phyloP scores from a whole-genome alignment of 345 rosid species.

The Melastoma malabathricum region DNA sequence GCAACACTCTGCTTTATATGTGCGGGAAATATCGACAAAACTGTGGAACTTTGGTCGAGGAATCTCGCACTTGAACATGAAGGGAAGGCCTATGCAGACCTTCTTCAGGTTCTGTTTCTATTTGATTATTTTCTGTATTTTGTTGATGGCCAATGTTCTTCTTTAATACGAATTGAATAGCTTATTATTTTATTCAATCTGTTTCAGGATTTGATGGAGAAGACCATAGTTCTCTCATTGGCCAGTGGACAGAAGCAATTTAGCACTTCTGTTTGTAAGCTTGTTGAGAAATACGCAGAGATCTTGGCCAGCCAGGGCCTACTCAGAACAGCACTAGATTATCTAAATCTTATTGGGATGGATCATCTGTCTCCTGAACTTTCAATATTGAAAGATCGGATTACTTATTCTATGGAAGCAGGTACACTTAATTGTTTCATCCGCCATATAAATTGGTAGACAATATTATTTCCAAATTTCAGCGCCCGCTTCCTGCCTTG shows the following conservation, averaged over 20 bases:
- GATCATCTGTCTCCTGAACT: conserved; percentile 88
- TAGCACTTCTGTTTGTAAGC: conserved; percentile 82
- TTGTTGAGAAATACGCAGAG: conserved; percentile 95
- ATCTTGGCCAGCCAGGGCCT: conserved; percentile 96
- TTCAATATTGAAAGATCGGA: conserved; percentile 65
- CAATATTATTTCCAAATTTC: too few species aligned
- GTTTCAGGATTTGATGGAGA: conserved; percentile 93
- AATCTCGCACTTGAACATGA: conserved; percentile 49
- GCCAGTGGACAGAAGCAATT: conserved; percentile 89
- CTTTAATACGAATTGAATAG: neutral
- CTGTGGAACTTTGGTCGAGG: conserved; percentile 98
- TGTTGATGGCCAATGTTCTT: neutral
- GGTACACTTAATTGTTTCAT: conserved; percentile 24
- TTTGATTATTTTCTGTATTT: conserved; percentile 3
- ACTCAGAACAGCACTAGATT: conserved; percentile 72
- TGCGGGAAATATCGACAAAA: conserved; percentile 92
- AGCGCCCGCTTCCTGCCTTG: too few species aligned
- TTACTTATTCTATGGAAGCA: conserved; percentile 55
- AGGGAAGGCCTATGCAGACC: conserved; percentile 74
- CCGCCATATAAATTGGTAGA: too few species aligned
- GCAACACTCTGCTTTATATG: conserved; percentile 98
- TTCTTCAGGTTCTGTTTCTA: conserved; percentile 65
- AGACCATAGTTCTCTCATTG: conserved; percentile 90
- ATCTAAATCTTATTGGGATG: conserved; percentile 78
- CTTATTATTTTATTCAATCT: conserved; percentile 5